A percentile compares a stretch with the other conserved stretches of the same genome.
Conservation (phyloP, 1,284 basidiomycete species). For the Microbotryum saponariae region DNA sequence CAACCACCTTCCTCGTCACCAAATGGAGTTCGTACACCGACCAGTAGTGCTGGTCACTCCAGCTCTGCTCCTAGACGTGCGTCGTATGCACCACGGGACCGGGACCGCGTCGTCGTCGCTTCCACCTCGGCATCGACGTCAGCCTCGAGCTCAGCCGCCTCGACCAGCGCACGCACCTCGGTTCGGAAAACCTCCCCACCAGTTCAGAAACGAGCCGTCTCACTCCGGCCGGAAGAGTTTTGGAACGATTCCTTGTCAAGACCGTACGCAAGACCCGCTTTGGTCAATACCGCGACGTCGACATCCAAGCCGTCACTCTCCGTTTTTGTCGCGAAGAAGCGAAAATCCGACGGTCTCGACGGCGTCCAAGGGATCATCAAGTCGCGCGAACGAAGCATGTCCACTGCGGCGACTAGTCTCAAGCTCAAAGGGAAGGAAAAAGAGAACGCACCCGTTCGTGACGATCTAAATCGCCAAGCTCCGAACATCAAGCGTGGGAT, state of each 20-base stretch:
- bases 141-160: slow-evolving; percentile 33
- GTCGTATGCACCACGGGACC: slow-evolving; percentile 13
- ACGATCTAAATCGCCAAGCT: too few relatives aligned
- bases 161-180: slow-evolving; percentile 6
- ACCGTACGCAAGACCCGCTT: slow-evolving; percentile 40
- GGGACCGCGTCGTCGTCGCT: background rate
- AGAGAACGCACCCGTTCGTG: too few relatives aligned
- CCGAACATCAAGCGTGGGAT: too few relatives aligned
- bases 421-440: too few relatives aligned
- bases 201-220: slow-evolving; percentile 40
- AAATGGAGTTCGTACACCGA: slow-evolving; percentile 12
- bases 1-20: slow-evolving; percentile 40
- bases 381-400: too few relatives aligned
- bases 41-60: slow-evolving; percentile 38
- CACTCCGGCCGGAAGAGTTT: slow-evolving; percentile 36
- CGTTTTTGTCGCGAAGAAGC: too few relatives aligned
- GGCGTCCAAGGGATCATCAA: too few relatives aligned
- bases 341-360: too few relatives aligned
- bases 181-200: slow-evolving; percentile 9
- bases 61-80: too few relatives aligned
- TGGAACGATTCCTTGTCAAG: slow-evolving; percentile 28
- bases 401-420: too few relatives aligned
- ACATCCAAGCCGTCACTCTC: too few relatives aligned
- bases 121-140: slow-evolving; percentile 7
- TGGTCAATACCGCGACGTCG: background rate